phyloP scores from a whole-genome alignment of 352 stramenopile species.

The Phytophthora constricta region DNA sequence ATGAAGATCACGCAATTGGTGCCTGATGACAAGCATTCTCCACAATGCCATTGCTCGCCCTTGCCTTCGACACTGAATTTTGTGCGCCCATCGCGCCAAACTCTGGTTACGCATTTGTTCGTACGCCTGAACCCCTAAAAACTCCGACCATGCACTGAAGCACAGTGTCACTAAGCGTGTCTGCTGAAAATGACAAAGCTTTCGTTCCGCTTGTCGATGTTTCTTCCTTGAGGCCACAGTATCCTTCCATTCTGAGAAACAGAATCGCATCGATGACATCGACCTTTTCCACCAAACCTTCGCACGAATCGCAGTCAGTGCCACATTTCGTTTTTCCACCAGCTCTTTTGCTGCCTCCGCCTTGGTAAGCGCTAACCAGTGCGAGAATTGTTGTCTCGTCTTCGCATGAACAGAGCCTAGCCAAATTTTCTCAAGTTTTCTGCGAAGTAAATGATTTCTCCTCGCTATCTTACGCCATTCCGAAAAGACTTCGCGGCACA shows the following conservation, averaged over 20 bases:
- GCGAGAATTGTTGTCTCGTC: conserved; percentile 42
- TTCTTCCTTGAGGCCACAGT: conserved; percentile 12
- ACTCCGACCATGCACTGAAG: conserved; percentile 24
- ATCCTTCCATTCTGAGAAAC: conserved; percentile 40
- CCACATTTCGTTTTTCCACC: conserved; percentile 26
- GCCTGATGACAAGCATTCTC: conserved; percentile 31
- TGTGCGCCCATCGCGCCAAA: conserved; percentile 23
- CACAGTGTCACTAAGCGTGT: conserved; percentile 12
- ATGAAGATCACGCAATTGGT: conserved; percentile 22
- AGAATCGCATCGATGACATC: conserved; percentile 26
- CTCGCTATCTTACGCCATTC: conserved; percentile 34
- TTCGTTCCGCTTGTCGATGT: conserved; percentile 16
- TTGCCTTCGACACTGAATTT: conserved; percentile 13
- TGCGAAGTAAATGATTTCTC: conserved; percentile 38
- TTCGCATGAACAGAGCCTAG: conserved; percentile 42
- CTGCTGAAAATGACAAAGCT: conserved; percentile 23
- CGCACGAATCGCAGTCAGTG: conserved; percentile 40
- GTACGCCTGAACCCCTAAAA: conserved; percentile 10
- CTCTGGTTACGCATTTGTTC: conserved; percentile 13
- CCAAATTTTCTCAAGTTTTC: conserved; percentile 46
- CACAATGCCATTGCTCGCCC: conserved; percentile 21
- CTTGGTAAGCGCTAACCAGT: conserved; percentile 34
- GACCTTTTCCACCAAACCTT: conserved; percentile 51
- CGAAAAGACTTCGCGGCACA: conserved; percentile 11
- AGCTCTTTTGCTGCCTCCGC: conserved; percentile 24